phyloP scores from a whole-genome alignment of 495 filamentous ascomycete species.

The Aspergillus biplanus region DNA sequence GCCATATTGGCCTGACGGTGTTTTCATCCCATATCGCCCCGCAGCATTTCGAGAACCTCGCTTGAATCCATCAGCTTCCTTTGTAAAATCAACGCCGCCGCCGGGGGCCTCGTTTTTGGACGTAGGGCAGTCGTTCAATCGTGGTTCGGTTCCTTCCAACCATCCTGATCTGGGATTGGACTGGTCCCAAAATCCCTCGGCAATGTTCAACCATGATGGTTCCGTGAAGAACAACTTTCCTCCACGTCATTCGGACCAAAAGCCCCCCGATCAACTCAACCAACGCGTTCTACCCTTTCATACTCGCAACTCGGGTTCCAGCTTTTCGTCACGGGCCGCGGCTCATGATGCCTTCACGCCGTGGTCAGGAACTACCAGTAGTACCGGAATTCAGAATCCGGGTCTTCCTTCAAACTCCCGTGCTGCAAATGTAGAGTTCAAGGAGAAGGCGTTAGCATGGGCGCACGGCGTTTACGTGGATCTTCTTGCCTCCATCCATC shows the following conservation, averaged over 20 bases:
- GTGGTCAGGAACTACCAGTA: conserved; percentile 34
- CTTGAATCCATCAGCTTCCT: conserved; percentile 37
- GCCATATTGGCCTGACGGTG: conserved; percentile 78
- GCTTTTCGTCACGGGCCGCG: conserved; percentile 28
- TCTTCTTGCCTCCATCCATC: conserved; percentile 75
- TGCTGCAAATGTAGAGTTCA: conserved; percentile 62
- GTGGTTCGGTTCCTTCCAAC: conserved; percentile 30
- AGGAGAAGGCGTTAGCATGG: conserved; percentile 80
- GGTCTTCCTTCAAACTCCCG: conserved; percentile 26
- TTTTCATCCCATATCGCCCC: conserved; percentile 73
- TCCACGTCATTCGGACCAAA: conserved; percentile 47
- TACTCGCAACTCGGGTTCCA: conserved; percentile 27
- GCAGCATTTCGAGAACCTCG: conserved; percentile 65
- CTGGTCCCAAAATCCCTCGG: conserved; percentile 39
- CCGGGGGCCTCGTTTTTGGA: conserved; percentile 33
- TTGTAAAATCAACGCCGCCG: conserved; percentile 26
- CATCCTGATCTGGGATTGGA: conserved; percentile 31
- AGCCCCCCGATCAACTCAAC: conserved; percentile 24
- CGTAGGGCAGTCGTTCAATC: conserved; percentile 32
- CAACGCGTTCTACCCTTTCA: conserved; percentile 42
- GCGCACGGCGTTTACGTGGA: conserved; percentile 89
- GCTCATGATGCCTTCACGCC: conserved; percentile 21
- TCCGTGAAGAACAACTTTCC: conserved; percentile 45
- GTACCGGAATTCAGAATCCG: conserved; percentile 28
- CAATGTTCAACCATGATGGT: conserved; percentile 31